Base-by-base conservation (phyloP, 352 stramenopile genomes). In the Phytopythium cucurbitacearum region DNA sequence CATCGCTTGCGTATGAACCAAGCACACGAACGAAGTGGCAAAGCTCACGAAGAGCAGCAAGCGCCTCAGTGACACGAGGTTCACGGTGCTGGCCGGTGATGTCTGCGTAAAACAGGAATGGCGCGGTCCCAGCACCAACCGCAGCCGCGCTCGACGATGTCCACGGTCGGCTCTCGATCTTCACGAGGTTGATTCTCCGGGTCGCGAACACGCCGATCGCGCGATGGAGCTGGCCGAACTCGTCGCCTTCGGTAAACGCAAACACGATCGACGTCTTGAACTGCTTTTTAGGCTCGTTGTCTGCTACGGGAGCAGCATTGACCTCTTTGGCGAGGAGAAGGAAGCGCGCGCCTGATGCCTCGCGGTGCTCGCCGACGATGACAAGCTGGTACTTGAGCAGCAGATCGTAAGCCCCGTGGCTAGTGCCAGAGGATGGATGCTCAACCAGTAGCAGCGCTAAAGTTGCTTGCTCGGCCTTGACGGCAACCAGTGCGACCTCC, bases 331-430 rank as follows among this genome's bases (percentile, higher is more conserved):
- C 51, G 36, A 97, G 77, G 46, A 88, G 63, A 65, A 86, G 75
- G 69, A 99, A 99, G 51, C 95, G 86, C 43, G 95, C 16, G 89
- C 93, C 42, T 98, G 76, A 62, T 97, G 89, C 37, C 51, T 88
- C 73, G 59, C 71, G 56, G 60, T 76, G 75, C 57, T 87, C 78
- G 51, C 74, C 76, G 10, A 90, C 70, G n/a, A 91, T 84, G 39
- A 73, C 67, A 34, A 92, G 56, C 9, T 68, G 71, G 64, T 83
- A 87, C 64, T 78, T 73, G 43, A 92, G 67, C 62, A 92, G 56
- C 44, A 92, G 52, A 51, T 90, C 81, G 67, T 98, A 98, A 63
- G 98, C 98, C 50, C 95, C 92, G 70, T 98, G 95, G 64, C 98
- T 28, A 28, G 48, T 21, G 21, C 36, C 48, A 35, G 16, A 50